Evolutionary conservation across 129 eudicot genomes (phyloP).

Genomic region (Pseudognaphalium luteoalbum): DNA sequence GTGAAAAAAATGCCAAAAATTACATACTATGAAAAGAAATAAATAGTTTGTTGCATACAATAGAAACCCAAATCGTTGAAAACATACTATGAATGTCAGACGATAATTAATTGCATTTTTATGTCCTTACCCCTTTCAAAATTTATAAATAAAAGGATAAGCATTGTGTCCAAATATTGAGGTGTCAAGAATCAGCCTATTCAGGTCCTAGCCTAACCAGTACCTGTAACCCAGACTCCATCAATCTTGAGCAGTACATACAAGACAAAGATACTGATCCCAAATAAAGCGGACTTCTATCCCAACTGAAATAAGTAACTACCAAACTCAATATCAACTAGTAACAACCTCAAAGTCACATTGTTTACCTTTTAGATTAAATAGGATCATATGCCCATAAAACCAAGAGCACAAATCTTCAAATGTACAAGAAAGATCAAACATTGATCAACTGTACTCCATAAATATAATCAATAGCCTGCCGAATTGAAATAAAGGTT

Average conservation of each 20-base stretch:
- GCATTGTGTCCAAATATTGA: too few relatives aligned
- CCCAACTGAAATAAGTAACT: neutral
- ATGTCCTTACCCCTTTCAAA: too few relatives aligned
- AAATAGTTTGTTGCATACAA: too few relatives aligned
- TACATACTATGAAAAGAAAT: too few relatives aligned
- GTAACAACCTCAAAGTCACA: neutral
- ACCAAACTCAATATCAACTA: neutral
- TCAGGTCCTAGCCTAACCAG: too few relatives aligned
- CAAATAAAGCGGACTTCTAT: neutral
- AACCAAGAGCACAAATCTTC: constrained; percentile 21
- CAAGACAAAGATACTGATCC: neutral
- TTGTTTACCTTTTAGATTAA: neutral
- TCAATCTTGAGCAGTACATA: neutral
- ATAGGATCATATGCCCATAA: neutral
- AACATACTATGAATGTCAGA: too few relatives aligned
- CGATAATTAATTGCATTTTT: too few relatives aligned
- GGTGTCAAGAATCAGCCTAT: too few relatives aligned
- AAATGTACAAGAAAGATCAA: constrained; percentile 24
- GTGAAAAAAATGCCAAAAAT: too few relatives aligned
- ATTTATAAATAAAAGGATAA: too few relatives aligned
- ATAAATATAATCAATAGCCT: constrained; percentile 21
- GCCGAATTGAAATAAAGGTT: neutral
- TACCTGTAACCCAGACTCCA: too few relatives aligned
- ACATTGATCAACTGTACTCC: constrained; percentile 11
- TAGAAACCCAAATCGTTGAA: too few relatives aligned